Percentiles rank a stretch among this genome's conserved stretches.
phyloP scores from a whole-genome alignment of 768 basidiomycete genomes.

The Naganishia friedmannii region DNA sequence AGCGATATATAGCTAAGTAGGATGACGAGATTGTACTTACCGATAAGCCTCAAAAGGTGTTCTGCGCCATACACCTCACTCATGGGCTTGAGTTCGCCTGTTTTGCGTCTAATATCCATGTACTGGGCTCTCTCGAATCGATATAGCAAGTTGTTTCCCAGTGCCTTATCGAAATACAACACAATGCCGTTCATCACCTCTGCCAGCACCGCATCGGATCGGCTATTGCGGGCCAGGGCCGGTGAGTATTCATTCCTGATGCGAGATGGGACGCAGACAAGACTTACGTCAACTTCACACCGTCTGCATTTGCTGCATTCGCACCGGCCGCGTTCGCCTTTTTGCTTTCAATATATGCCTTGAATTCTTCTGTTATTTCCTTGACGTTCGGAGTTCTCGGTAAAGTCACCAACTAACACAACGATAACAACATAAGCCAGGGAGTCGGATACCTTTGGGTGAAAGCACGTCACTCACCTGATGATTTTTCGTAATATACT shows the following conservation, averaged over 20 bases:
- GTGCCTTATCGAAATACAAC: slow-evolving; percentile 88
- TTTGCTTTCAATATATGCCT: slow-evolving; percentile 57
- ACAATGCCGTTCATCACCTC: slow-evolving; percentile 81
- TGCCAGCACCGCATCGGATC: slow-evolving; percentile 67
- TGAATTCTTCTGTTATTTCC: slow-evolving; percentile 73
- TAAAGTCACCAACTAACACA: slow-evolving; percentile 71
- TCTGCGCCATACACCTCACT: slow-evolving; percentile 90
- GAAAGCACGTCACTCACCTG: slow-evolving; percentile 59
- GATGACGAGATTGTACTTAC: slow-evolving; percentile 56
- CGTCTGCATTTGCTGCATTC: slow-evolving; percentile 34
- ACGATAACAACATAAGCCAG: background rate
- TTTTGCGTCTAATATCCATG: slow-evolving; percentile 66
- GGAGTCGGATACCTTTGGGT: background rate
- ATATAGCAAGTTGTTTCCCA: slow-evolving; percentile 80
- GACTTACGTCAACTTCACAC: slow-evolving; percentile 45
- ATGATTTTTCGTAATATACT: slow-evolving; percentile 88
- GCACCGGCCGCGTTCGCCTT: slow-evolving; percentile 35
- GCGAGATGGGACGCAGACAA: background rate
- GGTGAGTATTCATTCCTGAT: background rate
- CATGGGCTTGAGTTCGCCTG: slow-evolving; percentile 71
- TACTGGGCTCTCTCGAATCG: slow-evolving; percentile 95
- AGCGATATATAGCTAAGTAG: background rate
- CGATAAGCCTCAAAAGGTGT: slow-evolving; percentile 85
- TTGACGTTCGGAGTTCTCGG: slow-evolving; percentile 76
- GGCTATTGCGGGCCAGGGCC: slow-evolving; percentile 52